A percentile compares a stretch with the other conserved stretches of the same genome.
Conservation (phyloP, 768 basidiomycete species). For the Galerina marginata region DNA sequence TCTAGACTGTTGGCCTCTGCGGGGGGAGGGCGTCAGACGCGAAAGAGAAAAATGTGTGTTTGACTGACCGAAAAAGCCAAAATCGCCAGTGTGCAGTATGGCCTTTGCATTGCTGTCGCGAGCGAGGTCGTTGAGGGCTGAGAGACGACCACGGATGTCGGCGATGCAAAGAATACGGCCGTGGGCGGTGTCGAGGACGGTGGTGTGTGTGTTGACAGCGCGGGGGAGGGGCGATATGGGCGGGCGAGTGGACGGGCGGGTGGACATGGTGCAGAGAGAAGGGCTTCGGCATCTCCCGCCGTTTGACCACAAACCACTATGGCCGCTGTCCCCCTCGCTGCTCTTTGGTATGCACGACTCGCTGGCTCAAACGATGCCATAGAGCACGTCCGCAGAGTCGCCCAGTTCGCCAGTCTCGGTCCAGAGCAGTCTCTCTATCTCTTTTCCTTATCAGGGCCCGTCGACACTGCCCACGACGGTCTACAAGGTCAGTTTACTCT, state of each 20-base stretch:
- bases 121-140: constrained; percentile 89
- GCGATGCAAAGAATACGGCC: constrained; percentile 94
- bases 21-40: constrained; percentile 2
- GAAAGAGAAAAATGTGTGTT: not conserved
- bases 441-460: constrained; percentile 52
- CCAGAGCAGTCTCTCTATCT: constrained; percentile 56
- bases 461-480: constrained; percentile 49
- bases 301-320: not conserved
- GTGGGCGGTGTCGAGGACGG: constrained; percentile 76
- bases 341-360: constrained; percentile 50
- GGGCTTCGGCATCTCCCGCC: constrained; percentile 4
- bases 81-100: constrained; percentile 97
- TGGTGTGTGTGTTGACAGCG: constrained; percentile 78
- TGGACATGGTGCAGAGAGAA: not conserved
- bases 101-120: constrained; percentile 88
- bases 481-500: constrained; percentile 51
- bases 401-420: constrained; percentile 27
- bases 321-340: constrained; percentile 48
- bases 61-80: constrained; percentile 91
- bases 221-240: constrained; percentile 34
- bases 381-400: constrained; percentile 45
- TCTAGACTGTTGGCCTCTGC: constrained; percentile 80
- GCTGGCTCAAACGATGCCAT: constrained; percentile 43
- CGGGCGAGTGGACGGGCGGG: too few relatives aligned
- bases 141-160: constrained; percentile 89